These are phyloP conservation scores for Pyropia haitanensis DNA, from an alignment of 23 red algal genomes.

Conservation along the genomic window DNA sequence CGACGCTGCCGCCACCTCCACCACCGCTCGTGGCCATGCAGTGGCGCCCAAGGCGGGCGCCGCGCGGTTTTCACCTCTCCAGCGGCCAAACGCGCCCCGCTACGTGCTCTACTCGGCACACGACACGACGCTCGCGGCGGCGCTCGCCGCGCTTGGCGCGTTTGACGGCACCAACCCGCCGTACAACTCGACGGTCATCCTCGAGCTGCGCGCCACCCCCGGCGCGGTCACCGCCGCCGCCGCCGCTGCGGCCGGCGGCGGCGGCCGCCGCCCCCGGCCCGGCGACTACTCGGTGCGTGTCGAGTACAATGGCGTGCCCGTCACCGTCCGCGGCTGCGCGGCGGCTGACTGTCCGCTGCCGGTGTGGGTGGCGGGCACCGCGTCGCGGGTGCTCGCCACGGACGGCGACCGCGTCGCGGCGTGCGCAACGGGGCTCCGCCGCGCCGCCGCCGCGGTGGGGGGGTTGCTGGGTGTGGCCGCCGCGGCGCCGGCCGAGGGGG, in stretches of 20 bases:
- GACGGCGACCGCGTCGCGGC: no score
- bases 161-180: slow-evolving; percentile 57
- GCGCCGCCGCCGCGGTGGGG: no score
- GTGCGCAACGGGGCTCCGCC: no score
- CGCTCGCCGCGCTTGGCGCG: slow-evolving; percentile 40
- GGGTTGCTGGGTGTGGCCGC: no score
- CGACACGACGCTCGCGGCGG: slow-evolving; percentile 75
- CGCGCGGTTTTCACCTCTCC: no score
- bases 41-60: no score
- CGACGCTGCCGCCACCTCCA: neutral
- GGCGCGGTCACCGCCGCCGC: neutral
- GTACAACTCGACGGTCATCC: slow-evolving; percentile 85
- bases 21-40: no score
- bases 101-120: slow-evolving; percentile 76
- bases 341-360: slow-evolving; percentile 5
- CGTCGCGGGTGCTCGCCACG: no score
- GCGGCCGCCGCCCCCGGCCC: neutral
- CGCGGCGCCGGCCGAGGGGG: no score
- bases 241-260: no score
- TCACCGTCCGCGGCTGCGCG: slow-evolving; percentile 24
- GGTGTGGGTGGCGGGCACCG: no score
- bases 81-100: no score
- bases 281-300: slow-evolving; percentile 25
- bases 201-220: slow-evolving; percentile 42
- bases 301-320: slow-evolving; percentile 47